Evolutionary conservation across 2,329 filamentous ascomycete species (phyloP).

Genomic region (Talaromyces funiculosus): DNA sequence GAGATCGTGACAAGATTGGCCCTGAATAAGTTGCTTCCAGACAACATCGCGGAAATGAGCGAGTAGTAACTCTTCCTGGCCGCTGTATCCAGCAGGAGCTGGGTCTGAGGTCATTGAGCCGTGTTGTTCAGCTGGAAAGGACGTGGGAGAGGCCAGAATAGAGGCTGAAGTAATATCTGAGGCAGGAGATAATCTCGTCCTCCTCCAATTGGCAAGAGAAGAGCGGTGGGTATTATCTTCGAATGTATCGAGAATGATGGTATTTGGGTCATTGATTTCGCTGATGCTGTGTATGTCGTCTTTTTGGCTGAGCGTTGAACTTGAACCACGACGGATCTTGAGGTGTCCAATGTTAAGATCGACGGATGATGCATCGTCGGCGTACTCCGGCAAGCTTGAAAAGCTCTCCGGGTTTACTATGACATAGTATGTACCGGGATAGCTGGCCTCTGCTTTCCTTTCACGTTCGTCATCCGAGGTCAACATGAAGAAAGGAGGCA

Average conservation of each 20-base stretch:
- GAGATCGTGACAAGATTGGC: conserved; percentile 19
- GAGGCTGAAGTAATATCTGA: conserved; percentile 27
- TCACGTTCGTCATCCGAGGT: conserved; percentile 55
- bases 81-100: conserved; percentile 17
- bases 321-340: conserved; percentile 21
- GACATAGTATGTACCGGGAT: conserved; percentile 53
- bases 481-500: conserved; percentile 50
- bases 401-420: conserved; percentile 53
- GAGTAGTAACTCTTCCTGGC: conserved; percentile 31
- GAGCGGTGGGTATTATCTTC: conserved; percentile 40
- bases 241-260: conserved; percentile 47
- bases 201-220: conserved; percentile 26
- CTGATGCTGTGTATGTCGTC: conserved; percentile 21
- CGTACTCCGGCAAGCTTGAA: conserved; percentile 47
- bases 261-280: conserved; percentile 40
- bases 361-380: conserved; percentile 27
- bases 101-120: conserved; percentile 17
- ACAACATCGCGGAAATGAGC: conserved; percentile 38
- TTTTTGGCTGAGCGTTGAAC: conserved; percentile 25
- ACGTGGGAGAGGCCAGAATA: conserved; percentile 23
- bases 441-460: conserved; percentile 47
- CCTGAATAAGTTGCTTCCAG: conserved; percentile 37
- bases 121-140: conserved; percentile 19
- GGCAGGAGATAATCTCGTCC: conserved; percentile 29
- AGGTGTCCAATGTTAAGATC: conserved; percentile 21